phyloP scores from a whole-genome alignment of 805 yeast genomes.

The Candida boidinii region DNA sequence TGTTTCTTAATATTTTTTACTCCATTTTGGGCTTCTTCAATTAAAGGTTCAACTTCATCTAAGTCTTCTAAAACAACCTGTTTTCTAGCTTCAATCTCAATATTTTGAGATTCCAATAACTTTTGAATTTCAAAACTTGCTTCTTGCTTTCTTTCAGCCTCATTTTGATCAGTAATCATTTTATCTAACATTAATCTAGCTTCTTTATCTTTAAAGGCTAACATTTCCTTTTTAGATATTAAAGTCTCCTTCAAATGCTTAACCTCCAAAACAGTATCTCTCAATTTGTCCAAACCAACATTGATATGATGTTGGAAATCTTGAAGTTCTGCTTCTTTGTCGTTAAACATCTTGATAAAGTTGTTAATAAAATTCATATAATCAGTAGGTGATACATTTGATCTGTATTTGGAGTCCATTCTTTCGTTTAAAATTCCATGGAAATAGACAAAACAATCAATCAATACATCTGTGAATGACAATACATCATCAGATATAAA shows the following conservation, averaged over 20 bases:
- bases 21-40: slow-evolving; percentile 74
- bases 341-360: slow-evolving; percentile 33
- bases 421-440: slow-evolving; percentile 8
- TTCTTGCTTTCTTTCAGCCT: slow-evolving; percentile 84
- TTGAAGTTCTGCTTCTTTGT: slow-evolving; percentile 42
- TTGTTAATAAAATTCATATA: slow-evolving; percentile 41
- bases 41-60: slow-evolving; percentile 76
- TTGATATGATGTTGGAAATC: slow-evolving; percentile 64
- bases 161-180: slow-evolving; percentile 81
- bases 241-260: slow-evolving; percentile 47
- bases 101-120: slow-evolving; percentile 61
- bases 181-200: slow-evolving; percentile 64
- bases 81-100: slow-evolving; percentile 46
- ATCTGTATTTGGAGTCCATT: not conserved
- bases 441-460: not conserved
- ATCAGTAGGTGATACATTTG: slow-evolving; percentile 40
- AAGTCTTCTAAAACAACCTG: slow-evolving; percentile 52
- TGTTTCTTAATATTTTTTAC: slow-evolving; percentile 92
- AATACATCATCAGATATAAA: slow-evolving; percentile 7
- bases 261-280: slow-evolving; percentile 71
- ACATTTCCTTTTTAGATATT: slow-evolving; percentile 38
- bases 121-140: slow-evolving; percentile 72
- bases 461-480: slow-evolving; percentile 19
- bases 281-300: slow-evolving; percentile 64
- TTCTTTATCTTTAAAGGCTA: slow-evolving; percentile 51